phyloP scores from a whole-genome alignment of 176 grass and related monocot genomes.

The Eragrostis nindensis region DNA sequence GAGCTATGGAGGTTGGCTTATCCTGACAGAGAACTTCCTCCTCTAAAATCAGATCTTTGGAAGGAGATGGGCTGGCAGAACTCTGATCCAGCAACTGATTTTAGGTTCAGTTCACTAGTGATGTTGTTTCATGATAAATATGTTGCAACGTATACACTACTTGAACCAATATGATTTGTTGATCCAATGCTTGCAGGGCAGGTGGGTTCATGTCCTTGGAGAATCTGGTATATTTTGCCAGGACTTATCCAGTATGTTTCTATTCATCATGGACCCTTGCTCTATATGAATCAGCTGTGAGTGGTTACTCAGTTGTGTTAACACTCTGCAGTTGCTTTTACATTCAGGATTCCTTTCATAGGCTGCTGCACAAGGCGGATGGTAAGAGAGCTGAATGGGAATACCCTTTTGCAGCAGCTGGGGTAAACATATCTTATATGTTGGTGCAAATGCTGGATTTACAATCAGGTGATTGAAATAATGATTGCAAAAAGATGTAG shows the following conservation, averaged over 20 bases:
- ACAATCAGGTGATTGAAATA: conserved; percentile 59
- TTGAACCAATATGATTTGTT: conserved; percentile 7
- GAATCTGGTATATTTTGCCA: conserved; percentile 76
- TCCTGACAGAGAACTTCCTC: conserved; percentile 70
- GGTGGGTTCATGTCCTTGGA: conserved; percentile 79
- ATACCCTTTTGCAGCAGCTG: conserved; percentile 76
- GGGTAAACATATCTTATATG: conserved; percentile 79
- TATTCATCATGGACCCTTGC: conserved; percentile 21
- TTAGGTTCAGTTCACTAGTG: conserved; percentile 59
- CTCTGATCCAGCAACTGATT: conserved; percentile 80
- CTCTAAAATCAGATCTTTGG: conserved; percentile 88
- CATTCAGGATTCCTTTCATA: conserved; percentile 75
- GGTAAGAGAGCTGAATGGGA: conserved; percentile 72
- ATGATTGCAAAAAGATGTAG: not conserved
- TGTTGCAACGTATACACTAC: conserved; percentile 10
- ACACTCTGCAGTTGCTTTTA: conserved; percentile 30
- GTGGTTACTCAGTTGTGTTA: conserved; percentile 24
- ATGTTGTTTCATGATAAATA: conserved; percentile 42
- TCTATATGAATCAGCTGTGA: conserved; percentile 5
- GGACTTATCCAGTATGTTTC: conserved; percentile 65
- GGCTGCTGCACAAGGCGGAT: conserved; percentile 63
- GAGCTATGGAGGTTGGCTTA: conserved; percentile 85
- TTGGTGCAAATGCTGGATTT: conserved; percentile 70
- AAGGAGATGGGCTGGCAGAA: conserved; percentile 97
- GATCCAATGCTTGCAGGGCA: conserved; percentile 47